Evolutionary conservation across 345 rosid genomes (phyloP), one percentile per base, ranked within the genome.

Genomic region (Lumnitzera littorea): DNA sequence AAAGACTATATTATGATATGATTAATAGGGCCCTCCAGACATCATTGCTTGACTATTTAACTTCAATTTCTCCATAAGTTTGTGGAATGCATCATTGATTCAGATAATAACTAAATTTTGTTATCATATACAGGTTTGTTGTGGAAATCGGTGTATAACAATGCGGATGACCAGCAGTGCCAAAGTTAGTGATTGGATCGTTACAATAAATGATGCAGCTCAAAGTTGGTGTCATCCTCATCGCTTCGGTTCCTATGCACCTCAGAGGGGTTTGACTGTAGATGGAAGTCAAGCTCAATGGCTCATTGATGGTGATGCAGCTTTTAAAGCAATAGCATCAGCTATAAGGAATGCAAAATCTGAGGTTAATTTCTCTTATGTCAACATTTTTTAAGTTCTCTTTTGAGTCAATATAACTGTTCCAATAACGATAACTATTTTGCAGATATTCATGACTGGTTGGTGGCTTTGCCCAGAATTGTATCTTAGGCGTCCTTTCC

Each of bases 401-500:
- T 48, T 53, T 64, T 56, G 48, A 20, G 55, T 46, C 13, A 24
- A 25, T 53, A 15, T 17, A 13, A 49, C 12, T 47, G 23, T 53
- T 67, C 36, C 36, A 55, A 20, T n/a, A 55, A 60, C 60, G 15
- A 20, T 51, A 67, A 48, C 2, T 58, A 46, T 23, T 46, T n/a
- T 70, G 77, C 78, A 87, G 98, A 84, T 89, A 75, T 85, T 82
- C 62, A 81, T 92, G 48, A 89, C 96, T 51, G 98, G 98, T 70
- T 92, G 98, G 98, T 92, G 98, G 98, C 84, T 92, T 68, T 92
- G 96, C 70, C 96, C 98, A 2, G 96, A 92, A 72, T 73, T 89
- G 63, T 89, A 84, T 72, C 84, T 92, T 56, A 84, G 89, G 75
- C 88, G 98, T n/a, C 96, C 98, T 36, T 92, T 89, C 54, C 50